Percentiles rank a stretch among this genome's conserved stretches.
Conservation (phyloP, 202 grass and related monocot genomes). For the Panicum hallii region DNA sequence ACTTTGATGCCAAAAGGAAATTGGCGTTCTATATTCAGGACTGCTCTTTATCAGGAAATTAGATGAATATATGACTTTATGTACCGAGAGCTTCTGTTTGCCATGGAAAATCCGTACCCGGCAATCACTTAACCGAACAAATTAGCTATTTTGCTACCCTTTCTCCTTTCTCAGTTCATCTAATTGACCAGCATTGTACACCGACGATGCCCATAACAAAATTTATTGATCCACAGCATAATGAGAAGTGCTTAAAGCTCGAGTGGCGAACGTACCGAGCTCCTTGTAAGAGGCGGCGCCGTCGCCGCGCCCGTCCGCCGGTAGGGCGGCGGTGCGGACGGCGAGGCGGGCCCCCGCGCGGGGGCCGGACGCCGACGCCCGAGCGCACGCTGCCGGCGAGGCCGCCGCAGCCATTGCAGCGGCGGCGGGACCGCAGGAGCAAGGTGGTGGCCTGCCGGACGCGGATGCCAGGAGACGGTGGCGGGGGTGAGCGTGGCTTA, state of each 20-base stretch:
- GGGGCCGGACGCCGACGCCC: slow-evolving; percentile 23
- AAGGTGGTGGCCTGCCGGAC: neutral
- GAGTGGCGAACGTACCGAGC: slow-evolving; percentile 54
- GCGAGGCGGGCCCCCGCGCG: slow-evolving; percentile 37
- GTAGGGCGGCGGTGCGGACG: slow-evolving; percentile 50
- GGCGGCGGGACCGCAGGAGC: neutral
- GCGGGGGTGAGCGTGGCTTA: neutral
- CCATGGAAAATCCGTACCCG: neutral
- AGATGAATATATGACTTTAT: neutral
- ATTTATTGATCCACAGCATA: neutral
- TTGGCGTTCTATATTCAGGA: neutral
- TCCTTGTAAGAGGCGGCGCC: slow-evolving; percentile 55
- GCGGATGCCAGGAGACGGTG: neutral
- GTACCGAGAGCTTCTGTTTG: neutral
- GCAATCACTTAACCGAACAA: neutral
- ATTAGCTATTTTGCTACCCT: neutral
- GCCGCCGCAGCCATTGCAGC: slow-evolving; percentile 24
- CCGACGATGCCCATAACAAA: neutral
- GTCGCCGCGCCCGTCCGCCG: slow-evolving; percentile 56
- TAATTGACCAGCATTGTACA: neutral
- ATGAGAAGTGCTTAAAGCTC: neutral
- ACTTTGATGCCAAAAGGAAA: neutral
- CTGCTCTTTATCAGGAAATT: neutral
- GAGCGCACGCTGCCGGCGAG: slow-evolving; percentile 32
- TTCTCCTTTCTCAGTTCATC: neutral